Base-by-base conservation (phyloP, 177 flowering plant species). In the Tripterygium wilfordii region DNA sequence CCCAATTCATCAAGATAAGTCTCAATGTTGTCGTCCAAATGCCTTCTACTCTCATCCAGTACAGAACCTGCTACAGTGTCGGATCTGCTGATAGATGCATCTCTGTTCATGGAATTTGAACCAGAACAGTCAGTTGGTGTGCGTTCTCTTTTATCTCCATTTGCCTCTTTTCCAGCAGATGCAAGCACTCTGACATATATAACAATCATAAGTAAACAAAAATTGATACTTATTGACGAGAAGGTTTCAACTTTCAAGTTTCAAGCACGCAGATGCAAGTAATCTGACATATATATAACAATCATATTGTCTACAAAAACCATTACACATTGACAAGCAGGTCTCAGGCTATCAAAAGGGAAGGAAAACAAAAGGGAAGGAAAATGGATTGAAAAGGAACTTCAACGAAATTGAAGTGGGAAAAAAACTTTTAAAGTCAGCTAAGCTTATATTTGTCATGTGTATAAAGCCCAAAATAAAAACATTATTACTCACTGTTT, bases 1-100 rank as follows among this genome's bases (percentile, higher is more conserved):
- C 98, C 96, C 44, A 80, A 74, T 51, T 88, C 96, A 73, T 92
- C 96, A 46, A 75, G 15, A 59, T 80, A 88, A 40, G 95, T 79
- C 51, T 74, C 88, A 43, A 85, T 71, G 56, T 67, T 80, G 37
- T 76, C 69, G 53, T 65, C 62, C 45, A 43, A 63, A 53, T 14
- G 53, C 19, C 43, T 63, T 50, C 36, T 41, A 35, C 77, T 23
- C 47, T 67, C 77, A 68, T 61, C 66, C 7, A 18, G 41, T 22
- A 8, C 64, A 10, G 67, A 42, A 45, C 25, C 81, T 49, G 70
- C 39, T 18, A 52, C 64, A 44, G 49, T 28, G 43, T 41, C 54
- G 15, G 72, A 47, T 29, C 49, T 66, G 44, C 45, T 22, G 27
- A 61, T 21, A 37, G 74, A 56, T 4, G 66, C 35, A 49, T 37